Conservation (phyloP, 768 basidiomycete species). For the Candolleomyces efflorescens region DNA sequence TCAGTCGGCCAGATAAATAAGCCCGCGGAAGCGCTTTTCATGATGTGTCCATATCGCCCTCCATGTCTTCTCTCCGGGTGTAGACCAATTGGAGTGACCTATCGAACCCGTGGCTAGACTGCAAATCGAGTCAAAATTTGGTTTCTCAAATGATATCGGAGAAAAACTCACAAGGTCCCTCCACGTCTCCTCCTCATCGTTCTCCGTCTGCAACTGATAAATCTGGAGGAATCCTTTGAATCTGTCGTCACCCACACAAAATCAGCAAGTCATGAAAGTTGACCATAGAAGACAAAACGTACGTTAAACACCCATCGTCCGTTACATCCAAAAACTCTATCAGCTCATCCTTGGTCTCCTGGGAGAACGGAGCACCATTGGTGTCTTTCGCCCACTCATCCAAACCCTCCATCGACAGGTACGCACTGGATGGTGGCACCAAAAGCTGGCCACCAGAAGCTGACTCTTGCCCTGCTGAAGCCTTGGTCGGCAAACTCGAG, state of each 20-base stretch:
- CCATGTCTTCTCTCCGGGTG: conserved; percentile 50
- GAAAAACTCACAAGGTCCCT: conserved; percentile 58
- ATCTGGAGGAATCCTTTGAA: conserved; percentile 80
- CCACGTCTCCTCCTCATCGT: conserved; percentile 84
- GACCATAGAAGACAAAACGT: conserved; percentile 21
- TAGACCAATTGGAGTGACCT: conserved; percentile 54
- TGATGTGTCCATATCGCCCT: conserved; percentile 16
- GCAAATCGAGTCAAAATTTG: conserved; percentile 1
- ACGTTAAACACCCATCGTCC: conserved; percentile 72
- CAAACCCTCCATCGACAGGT: conserved; percentile 53
- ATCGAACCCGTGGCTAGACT: conserved; percentile 79
- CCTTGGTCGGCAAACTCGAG: conserved; percentile 13
- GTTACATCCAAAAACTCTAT: conserved; percentile 72
- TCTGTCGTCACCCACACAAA: conserved; percentile 27
- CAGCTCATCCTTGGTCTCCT: conserved; percentile 76
- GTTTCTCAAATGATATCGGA: neutral
- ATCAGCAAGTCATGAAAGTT: neutral
- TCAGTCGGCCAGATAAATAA: neutral
- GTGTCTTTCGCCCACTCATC: conserved; percentile 78
- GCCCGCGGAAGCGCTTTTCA: neutral
- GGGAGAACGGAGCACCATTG: conserved; percentile 75
- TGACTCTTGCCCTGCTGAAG: conserved; percentile 2
- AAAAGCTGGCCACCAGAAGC: conserved; percentile 23
- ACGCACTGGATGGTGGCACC: conserved; percentile 51
- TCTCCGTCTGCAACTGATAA: conserved; percentile 82